Conservation (phyloP, 2,329 filamentous ascomycete species). For the Colletotrichum nymphaeae region DNA sequence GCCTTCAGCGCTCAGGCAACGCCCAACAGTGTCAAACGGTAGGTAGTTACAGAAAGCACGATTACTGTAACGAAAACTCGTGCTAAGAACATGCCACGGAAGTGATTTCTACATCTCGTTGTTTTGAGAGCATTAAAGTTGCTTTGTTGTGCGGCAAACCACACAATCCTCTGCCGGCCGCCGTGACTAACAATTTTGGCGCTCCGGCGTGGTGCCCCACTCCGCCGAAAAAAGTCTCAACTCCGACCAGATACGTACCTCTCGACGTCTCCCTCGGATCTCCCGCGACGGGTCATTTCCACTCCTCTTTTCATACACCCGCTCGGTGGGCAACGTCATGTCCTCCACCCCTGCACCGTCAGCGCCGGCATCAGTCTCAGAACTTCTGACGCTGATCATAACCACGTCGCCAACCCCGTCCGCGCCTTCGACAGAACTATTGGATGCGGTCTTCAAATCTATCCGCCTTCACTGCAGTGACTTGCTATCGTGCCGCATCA, state of each 20-base stretch:
- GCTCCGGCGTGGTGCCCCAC: neutral
- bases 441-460: slow-evolving; percentile 58
- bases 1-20: neutral
- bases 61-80: too few relatives aligned
- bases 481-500: slow-evolving; percentile 55
- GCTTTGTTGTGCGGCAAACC: neutral
- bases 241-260: slow-evolving; percentile 18
- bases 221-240: neutral
- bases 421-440: slow-evolving; percentile 62
- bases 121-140: neutral
- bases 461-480: slow-evolving; percentile 55
- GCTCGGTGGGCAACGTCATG: neutral
- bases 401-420: slow-evolving; percentile 68
- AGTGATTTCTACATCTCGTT: neutral
- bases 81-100: neutral
- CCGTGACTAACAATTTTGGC: neutral
- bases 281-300: neutral
- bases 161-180: neutral
- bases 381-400: slow-evolving; percentile 57
- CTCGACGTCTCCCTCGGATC: neutral
- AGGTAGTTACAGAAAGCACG: too few relatives aligned
- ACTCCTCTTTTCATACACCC: neutral
- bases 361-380: slow-evolving; percentile 1
- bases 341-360: neutral
- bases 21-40: neutral